Percentiles rank a stretch among this genome's conserved stretches.
These are phyloP conservation scores for Chlorella sp. DNA, from an alignment of 139 green algal species.

Conservation along the genomic window DNA sequence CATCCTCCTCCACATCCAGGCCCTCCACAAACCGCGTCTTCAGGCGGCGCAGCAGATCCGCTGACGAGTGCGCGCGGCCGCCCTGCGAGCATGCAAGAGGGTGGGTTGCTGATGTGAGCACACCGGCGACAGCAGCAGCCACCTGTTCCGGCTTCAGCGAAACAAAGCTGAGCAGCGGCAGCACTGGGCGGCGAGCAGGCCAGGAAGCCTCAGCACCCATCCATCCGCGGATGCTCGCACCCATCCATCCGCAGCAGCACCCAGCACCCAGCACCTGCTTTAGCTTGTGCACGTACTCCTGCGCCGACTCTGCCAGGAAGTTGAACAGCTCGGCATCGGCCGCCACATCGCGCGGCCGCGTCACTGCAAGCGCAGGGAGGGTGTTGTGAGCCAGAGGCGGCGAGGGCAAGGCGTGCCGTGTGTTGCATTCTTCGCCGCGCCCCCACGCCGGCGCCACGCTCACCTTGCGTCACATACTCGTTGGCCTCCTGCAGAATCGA, in stretches of 20 bases:
- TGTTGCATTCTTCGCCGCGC: not conserved
- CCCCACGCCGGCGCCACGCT: not conserved
- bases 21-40: constrained; percentile 38
- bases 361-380: constrained; percentile 1
- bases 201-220: too few species aligned
- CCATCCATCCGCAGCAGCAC: too few species aligned
- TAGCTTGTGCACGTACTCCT: constrained; percentile 45
- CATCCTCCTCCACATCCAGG: constrained; percentile 29
- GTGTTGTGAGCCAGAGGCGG: not conserved
- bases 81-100: not conserved
- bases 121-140: too few species aligned
- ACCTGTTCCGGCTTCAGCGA: too few species aligned
- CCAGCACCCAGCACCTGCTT: not conserved
- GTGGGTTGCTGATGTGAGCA: too few species aligned
- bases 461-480: constrained; percentile 18
- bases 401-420: not conserved
- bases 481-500: constrained; percentile 14
- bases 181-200: too few species aligned
- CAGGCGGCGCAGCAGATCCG: constrained; percentile 48
- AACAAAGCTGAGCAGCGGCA: too few species aligned
- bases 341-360: constrained; percentile 62
- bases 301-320: constrained; percentile 44
- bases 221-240: too few species aligned
- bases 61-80: constrained; percentile 2
- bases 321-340: constrained; percentile 66